Evolutionary conservation across 2,329 filamentous ascomycete genomes (phyloP).

Genomic region (Lasiodiplodia hormozganensis): DNA sequence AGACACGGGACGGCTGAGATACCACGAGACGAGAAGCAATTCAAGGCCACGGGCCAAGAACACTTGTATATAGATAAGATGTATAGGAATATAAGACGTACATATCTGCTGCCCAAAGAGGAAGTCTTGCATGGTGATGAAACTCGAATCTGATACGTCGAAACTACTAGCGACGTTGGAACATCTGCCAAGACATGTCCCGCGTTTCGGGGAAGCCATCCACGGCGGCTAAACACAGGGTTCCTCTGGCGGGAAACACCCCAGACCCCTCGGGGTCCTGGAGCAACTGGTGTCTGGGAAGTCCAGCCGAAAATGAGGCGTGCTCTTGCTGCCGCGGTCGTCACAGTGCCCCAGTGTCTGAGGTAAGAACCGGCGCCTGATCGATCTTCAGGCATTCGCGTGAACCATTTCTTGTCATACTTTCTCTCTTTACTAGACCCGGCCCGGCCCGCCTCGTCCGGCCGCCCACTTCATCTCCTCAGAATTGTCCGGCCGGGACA

Average conservation of each 20-base stretch:
- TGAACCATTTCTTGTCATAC: neutral
- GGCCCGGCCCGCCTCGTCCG: conserved; percentile 16
- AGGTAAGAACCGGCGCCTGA: neutral
- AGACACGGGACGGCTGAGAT: conserved; percentile 20
- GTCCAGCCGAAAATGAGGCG: conserved; percentile 19
- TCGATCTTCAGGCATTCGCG: conserved; percentile 11
- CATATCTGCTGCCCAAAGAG: neutral
- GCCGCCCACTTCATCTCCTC: neutral
- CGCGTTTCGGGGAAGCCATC: conserved; percentile 11
- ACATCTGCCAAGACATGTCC: conserved; percentile 12
- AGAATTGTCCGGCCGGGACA: neutral
- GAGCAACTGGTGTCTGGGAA: conserved; percentile 5
- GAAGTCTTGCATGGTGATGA: conserved; percentile 18
- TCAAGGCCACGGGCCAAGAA: conserved; percentile 10
- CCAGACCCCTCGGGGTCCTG: neutral
- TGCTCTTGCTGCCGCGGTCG: neutral
- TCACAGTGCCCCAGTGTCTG: neutral
- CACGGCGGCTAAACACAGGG: conserved; percentile 20
- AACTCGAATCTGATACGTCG: conserved; percentile 11
- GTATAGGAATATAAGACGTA: neutral
- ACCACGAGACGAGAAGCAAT: conserved; percentile 4
- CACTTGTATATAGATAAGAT: conserved; percentile 20
- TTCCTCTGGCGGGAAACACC: neutral
- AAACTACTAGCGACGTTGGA: neutral
- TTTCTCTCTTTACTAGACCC: neutral